Evolutionary conservation across 2,329 filamentous ascomycete genomes (phyloP), one percentile per base, ranked within the genome.

Genomic region (Exutisphaerella laricina): DNA sequence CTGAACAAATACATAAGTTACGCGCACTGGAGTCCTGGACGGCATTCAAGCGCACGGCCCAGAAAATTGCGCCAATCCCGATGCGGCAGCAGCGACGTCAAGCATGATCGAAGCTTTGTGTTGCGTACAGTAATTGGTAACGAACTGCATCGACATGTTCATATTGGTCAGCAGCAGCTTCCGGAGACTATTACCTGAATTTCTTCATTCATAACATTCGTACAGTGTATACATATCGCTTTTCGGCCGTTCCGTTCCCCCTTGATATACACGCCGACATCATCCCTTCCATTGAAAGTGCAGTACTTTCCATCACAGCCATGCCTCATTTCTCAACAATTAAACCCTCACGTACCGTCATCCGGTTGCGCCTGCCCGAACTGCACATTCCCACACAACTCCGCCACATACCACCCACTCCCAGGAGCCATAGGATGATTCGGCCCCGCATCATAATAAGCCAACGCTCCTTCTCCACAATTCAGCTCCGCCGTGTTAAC

Each of bases 371-470:
- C 55, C 29, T 41, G 48, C 3, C 46, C 53, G 30, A 50, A 58
- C 16, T 54, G 47, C 43, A 51, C 56, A 26, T 39, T 53, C 3
- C 58, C 59, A 45, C 59, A 62, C 14, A 60, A 21, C 42, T 48
- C 39, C 16, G 52, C 56, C 21, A 62, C 48, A 39, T 47, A 61
- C 50, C 55, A 50, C 5, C 59, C 59, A 9, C 50, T 49, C 2
- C 59, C 59, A 1, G 58, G 57, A n/a, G 49, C 50, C 58, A 62
- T 59, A 7, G 58, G 59, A 31, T 49, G 41, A 10, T 55, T 45
- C 9, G 58, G 59, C 6, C 59, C 59, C 21, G 53, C 50, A 34
- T 54, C 49, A 35, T 60, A 60, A 38, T 55, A 59, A 4, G 43
- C 57, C 43, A 57, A 39, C 12, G 56, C 17, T 6, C 53, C 57